A percentile compares a stretch with the other conserved stretches of the same genome.
Conservation (phyloP, 2,329 filamentous ascomycete genomes). For the Fusarium albidum region DNA sequence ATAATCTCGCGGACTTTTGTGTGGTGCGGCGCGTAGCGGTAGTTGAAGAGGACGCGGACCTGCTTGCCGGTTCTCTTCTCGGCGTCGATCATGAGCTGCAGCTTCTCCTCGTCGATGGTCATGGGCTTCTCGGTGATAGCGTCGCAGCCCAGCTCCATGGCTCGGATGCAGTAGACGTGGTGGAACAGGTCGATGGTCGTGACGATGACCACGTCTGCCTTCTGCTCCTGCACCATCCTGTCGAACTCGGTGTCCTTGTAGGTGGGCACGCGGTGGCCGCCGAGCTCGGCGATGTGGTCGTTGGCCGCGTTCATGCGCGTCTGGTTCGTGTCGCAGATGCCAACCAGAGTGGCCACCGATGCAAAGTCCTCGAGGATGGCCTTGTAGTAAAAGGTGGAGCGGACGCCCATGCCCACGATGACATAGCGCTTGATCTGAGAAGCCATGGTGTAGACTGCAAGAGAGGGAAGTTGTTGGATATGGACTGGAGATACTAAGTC, state of each 20-base stretch:
- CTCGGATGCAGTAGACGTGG: conserved; percentile 66
- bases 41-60: conserved; percentile 69
- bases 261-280: conserved; percentile 59
- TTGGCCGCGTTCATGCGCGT: conserved; percentile 67
- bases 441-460: conserved; percentile 19
- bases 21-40: conserved; percentile 70
- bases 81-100: conserved; percentile 55
- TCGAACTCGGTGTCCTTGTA: conserved; percentile 65
- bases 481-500: neutral
- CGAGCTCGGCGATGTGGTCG: conserved; percentile 53
- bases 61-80: conserved; percentile 47
- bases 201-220: conserved; percentile 68
- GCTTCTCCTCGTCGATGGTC: conserved; percentile 65
- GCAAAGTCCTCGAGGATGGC: conserved; percentile 63
- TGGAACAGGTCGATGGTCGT: conserved; percentile 71
- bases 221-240: conserved; percentile 63
- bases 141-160: conserved; percentile 66
- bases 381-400: conserved; percentile 67
- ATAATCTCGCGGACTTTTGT: conserved; percentile 65
- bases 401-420: conserved; percentile 65
- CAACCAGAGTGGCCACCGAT: conserved; percentile 59
- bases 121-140: conserved; percentile 71
- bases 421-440: conserved; percentile 55
- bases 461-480: neutral
- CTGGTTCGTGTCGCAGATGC: conserved; percentile 67